A percentile compares a stretch with the other conserved stretches of the same genome.
Conservation (phyloP, 805 yeast species). For the Phaffomyces antillensis region DNA sequence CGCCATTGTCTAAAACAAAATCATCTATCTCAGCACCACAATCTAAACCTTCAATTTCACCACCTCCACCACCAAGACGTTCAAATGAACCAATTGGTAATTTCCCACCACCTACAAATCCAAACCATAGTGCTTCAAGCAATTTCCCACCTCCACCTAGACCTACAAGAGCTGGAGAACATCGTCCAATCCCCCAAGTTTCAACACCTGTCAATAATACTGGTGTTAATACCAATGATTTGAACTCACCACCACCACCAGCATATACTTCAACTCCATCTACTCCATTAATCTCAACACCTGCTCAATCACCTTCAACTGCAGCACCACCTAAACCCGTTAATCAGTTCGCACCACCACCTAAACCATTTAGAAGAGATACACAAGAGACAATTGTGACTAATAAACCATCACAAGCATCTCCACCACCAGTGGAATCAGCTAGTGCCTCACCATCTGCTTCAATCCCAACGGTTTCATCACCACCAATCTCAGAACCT, state of each 20-base stretch:
- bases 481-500: too few relatives aligned
- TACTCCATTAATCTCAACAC: neutral
- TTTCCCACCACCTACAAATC: conserved; percentile 21
- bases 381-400: neutral
- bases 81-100: conserved; percentile 3
- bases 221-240: too few relatives aligned
- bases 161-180: conserved; percentile 1
- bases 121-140: neutral
- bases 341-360: conserved; percentile 16
- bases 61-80: conserved; percentile 2
- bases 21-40: neutral
- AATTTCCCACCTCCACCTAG: conserved; percentile 10
- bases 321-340: neutral
- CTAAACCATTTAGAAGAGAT: conserved; percentile 15
- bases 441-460: neutral
- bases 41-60: neutral
- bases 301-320: too few relatives aligned
- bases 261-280: neutral
- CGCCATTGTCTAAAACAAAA: neutral
- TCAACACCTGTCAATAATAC: neutral
- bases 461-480: too few relatives aligned
- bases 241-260: neutral
- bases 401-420: too few relatives aligned
- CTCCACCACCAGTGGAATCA: neutral
- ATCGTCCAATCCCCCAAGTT: neutral